phyloP scores from a whole-genome alignment of 2,329 filamentous ascomycete genomes.

The Grosmannia serpens region DNA sequence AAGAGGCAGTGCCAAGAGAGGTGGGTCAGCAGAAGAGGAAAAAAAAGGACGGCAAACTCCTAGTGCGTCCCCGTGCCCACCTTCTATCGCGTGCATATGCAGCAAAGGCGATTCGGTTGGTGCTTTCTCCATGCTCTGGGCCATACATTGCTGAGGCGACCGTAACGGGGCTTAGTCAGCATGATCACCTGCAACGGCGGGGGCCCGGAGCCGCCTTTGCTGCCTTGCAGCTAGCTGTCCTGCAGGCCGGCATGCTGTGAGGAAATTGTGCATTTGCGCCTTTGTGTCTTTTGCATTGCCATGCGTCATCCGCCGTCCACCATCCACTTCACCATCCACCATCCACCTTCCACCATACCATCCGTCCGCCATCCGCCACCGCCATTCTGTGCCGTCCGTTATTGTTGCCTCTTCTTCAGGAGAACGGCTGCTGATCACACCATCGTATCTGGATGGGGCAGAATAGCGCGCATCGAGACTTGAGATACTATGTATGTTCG shows the following conservation, averaged over 20 bases:
- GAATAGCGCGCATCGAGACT: not conserved
- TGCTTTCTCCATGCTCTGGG: not conserved
- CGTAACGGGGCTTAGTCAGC: no score
- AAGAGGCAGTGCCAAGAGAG: not conserved
- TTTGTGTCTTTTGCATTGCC: no score
- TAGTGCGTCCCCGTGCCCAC: not conserved
- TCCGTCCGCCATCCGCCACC: not conserved
- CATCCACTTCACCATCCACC: no score
- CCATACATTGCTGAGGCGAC: no score
- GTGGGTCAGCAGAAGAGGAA: not conserved
- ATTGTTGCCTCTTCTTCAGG: not conserved
- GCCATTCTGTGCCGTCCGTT: not conserved
- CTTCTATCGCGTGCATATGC: not conserved
- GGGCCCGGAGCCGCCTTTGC: no score
- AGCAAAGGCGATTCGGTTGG: not conserved
- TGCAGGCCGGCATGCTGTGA: no score
- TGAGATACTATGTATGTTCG: no score
- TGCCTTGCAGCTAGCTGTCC: no score
- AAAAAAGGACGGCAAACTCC: not conserved
- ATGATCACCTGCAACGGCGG: no score
- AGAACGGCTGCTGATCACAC: not conserved
- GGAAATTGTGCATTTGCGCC: no score
- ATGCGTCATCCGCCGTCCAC: no score
- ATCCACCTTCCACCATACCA: not conserved
- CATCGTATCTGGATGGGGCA: not conserved